Conservation (phyloP, 75 land plant genomes). For the Cryptomeria japonica region DNA sequence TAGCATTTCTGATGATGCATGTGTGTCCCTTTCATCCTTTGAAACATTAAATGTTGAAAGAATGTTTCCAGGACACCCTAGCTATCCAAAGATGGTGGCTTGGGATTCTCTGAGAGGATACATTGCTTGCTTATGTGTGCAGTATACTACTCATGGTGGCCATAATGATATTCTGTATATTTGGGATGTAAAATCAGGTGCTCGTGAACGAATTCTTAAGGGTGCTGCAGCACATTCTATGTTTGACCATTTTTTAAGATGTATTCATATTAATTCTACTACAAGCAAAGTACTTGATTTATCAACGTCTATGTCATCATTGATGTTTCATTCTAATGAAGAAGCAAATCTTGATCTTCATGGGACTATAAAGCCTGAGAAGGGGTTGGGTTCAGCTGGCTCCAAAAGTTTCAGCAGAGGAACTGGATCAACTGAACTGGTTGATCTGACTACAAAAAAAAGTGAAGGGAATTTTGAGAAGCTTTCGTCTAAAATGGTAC, state of each 20-base stretch:
- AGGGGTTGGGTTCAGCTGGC: slow-evolving; percentile 2
- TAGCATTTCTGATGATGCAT: slow-evolving; percentile 72
- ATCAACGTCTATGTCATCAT: slow-evolving; percentile 57
- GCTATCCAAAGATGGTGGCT: slow-evolving; percentile 50
- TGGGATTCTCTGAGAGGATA: slow-evolving; percentile 88
- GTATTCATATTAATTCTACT: slow-evolving; percentile 27
- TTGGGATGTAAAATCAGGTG: slow-evolving; percentile 94
- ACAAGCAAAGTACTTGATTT: slow-evolving; percentile 32
- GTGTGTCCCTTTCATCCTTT: slow-evolving; percentile 75
- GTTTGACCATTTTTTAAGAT: slow-evolving; percentile 64
- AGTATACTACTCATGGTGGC: slow-evolving; percentile 23
- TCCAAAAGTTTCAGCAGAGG: slow-evolving; percentile 5
- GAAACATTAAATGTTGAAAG: slow-evolving; percentile 77
- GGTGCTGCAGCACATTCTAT: slow-evolving; percentile 80
- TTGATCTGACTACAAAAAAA: slow-evolving; percentile 6
- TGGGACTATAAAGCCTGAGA: background rate
- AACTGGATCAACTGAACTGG: background rate
- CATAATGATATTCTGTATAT: slow-evolving; percentile 47
- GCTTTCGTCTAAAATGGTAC: slow-evolving; percentile 18
- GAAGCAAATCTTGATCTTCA: slow-evolving; percentile 19
- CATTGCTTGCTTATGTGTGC: slow-evolving; percentile 63
- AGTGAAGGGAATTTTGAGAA: slow-evolving; percentile 27
- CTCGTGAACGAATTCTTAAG: slow-evolving; percentile 72
- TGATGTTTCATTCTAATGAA: slow-evolving; percentile 41
- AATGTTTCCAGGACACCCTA: slow-evolving; percentile 86